phyloP scores from a whole-genome alignment of 2,329 filamentous ascomycete genomes.

The Pezicula rhizophila region DNA sequence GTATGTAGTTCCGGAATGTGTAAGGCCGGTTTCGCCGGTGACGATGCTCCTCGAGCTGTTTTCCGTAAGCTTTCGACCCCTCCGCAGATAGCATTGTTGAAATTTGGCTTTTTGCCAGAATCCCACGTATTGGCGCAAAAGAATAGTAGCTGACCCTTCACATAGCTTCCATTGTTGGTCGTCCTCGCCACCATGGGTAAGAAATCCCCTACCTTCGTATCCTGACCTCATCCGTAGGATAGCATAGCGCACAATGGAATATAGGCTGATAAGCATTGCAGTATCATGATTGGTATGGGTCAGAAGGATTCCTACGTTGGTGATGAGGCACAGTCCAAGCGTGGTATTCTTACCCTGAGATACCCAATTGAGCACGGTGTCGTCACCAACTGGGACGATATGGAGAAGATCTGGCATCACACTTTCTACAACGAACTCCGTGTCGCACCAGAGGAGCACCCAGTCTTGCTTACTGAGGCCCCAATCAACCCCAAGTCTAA shows the following conservation, averaged over 20 bases:
- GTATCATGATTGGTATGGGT: constrained; percentile 99
- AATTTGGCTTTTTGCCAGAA: background rate
- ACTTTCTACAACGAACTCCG: constrained; percentile 99
- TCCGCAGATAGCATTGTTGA: constrained; percentile 14
- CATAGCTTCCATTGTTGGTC: constrained; percentile 96
- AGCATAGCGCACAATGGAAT: constrained; percentile 12
- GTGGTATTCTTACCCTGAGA: constrained; percentile 99
- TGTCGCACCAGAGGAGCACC: constrained; percentile 99
- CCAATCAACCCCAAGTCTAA: constrained; percentile 99
- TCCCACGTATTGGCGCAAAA: background rate
- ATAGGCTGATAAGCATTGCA: constrained; percentile 35
- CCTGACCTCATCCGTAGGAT: constrained; percentile 7
- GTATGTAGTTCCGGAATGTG: constrained; percentile 94
- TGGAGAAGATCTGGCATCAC: constrained; percentile 99
- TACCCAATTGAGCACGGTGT: constrained; percentile 99
- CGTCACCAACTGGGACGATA: constrained; percentile 99
- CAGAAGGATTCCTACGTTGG: constrained; percentile 99
- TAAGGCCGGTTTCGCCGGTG: constrained; percentile 99
- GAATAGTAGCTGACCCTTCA: constrained; percentile 13
- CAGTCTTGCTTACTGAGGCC: constrained; percentile 96
- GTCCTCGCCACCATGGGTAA: constrained; percentile 99
- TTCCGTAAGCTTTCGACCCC: constrained; percentile 78
- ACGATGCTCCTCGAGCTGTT: constrained; percentile 98
- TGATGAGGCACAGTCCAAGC: constrained; percentile 99
- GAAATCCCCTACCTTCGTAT: constrained; percentile 29